These are phyloP conservation scores for Gentiana dahurica DNA, from an alignment of 257 asterid genomes.

Conservation along the genomic window DNA sequence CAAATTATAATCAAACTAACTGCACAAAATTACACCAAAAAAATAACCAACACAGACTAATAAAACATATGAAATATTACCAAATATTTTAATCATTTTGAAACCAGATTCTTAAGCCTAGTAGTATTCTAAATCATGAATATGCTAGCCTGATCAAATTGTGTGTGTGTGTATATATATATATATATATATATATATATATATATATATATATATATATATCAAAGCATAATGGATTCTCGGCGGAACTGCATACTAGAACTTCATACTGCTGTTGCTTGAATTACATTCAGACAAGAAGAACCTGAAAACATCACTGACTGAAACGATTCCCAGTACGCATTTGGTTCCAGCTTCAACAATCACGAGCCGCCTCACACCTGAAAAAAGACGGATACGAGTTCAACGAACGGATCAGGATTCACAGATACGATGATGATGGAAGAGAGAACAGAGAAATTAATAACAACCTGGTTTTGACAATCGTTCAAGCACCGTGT, in stretches of 20 bases:
- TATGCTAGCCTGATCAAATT: slow-evolving; percentile 25
- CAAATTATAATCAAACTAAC: slow-evolving; percentile 1
- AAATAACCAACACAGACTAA: slow-evolving; percentile 7
- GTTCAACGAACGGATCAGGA: not conserved
- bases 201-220: too few species aligned
- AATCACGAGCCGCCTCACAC: slow-evolving; percentile 68
- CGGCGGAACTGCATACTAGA: slow-evolving; percentile 3
- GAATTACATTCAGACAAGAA: slow-evolving; percentile 39
- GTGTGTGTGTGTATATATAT: slow-evolving; percentile 25
- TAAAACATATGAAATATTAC: slow-evolving; percentile 1
- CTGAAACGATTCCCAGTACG: slow-evolving; percentile 67
- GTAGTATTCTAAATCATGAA: slow-evolving; percentile 21
- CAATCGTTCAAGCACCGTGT: slow-evolving; percentile 64
- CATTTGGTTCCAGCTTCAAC: slow-evolving; percentile 98
- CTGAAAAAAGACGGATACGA: slow-evolving; percentile 22
- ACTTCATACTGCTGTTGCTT: slow-evolving; percentile 8
- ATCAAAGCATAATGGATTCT: slow-evolving; percentile 4
- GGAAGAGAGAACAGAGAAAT: not conserved
- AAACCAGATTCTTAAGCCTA: slow-evolving; percentile 19
- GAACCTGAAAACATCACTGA: slow-evolving; percentile 69
- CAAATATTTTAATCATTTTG: slow-evolving; percentile 6
- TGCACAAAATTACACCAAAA: not conserved
- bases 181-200: too few species aligned
- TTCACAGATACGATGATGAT: not conserved
- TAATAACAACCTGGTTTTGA: slow-evolving; percentile 66